A percentile compares a stretch with the other conserved stretches of the same genome.
phyloP scores from a whole-genome alignment of 176 grass and related monocot species.

The Oryza australiensis region DNA sequence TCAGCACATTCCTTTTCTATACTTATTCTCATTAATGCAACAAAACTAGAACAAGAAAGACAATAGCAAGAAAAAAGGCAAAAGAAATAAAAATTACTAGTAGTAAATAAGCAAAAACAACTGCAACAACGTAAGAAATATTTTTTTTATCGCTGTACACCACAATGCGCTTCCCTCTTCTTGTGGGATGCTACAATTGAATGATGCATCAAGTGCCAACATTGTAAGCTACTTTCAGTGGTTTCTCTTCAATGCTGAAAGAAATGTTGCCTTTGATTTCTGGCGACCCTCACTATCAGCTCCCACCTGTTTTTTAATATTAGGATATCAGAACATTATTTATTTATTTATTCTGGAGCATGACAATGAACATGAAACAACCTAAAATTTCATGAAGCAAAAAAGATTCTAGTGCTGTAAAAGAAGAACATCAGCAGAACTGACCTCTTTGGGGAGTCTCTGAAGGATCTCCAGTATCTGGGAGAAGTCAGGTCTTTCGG shows the following conservation, averaged over 20 bases:
- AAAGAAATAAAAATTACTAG: neutral
- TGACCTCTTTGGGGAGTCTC: constrained; percentile 74
- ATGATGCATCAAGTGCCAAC: neutral
- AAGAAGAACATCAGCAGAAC: neutral
- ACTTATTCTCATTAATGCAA: neutral
- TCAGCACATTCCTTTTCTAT: neutral
- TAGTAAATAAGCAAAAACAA: neutral
- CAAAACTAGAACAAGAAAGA: neutral
- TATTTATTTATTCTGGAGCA: neutral
- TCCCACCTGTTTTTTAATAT: constrained; percentile 41
- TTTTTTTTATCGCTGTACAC: neutral
- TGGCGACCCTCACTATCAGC: constrained; percentile 27
- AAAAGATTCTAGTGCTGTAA: neutral
- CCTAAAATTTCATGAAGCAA: neutral
- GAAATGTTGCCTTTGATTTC: constrained; percentile 50
- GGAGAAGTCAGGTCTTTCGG: constrained; percentile 63
- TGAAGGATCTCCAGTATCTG: constrained; percentile 61
- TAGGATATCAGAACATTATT: neutral
- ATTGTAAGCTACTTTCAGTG: constrained; percentile 34
- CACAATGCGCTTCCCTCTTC: neutral
- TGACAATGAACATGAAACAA: neutral
- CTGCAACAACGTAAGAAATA: neutral
- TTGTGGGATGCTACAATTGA: neutral
- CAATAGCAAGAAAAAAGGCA: neutral
- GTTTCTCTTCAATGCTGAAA: constrained; percentile 55